phyloP scores from a whole-genome alignment of 1,284 basidiomycete species.

The Cryptococcus wingfieldii region DNA sequence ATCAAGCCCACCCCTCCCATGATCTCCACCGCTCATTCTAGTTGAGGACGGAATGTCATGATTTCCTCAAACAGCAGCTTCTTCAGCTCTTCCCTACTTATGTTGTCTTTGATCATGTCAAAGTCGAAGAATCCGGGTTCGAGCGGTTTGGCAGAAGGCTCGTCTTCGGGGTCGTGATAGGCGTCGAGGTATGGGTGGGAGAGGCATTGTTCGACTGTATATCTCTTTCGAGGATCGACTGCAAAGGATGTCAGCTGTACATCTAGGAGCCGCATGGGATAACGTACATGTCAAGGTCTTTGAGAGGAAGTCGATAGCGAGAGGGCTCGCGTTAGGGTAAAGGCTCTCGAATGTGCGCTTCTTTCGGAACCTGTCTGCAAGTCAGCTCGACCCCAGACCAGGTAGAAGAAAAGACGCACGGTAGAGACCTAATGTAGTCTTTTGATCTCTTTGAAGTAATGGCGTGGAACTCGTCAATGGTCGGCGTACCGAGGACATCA shows the following conservation, averaged over 20 bases:
- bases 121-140: constrained; percentile 92
- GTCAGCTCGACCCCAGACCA: neutral
- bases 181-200: constrained; percentile 87
- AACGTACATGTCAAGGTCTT: constrained; percentile 68
- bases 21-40: too few relatives aligned
- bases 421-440: constrained; percentile 83
- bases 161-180: constrained; percentile 84
- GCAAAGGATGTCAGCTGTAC: constrained; percentile 18
- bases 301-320: constrained; percentile 87
- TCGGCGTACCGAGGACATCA: constrained; percentile 87
- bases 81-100: constrained; percentile 77
- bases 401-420: constrained; percentile 35
- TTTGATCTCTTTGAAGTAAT: constrained; percentile 79
- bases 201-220: constrained; percentile 84
- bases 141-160: constrained; percentile 83
- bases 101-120: constrained; percentile 88
- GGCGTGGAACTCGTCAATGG: constrained; percentile 83
- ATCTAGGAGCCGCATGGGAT: constrained; percentile 2
- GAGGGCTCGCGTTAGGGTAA: constrained; percentile 79
- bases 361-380: constrained; percentile 61
- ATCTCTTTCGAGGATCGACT: constrained; percentile 89
- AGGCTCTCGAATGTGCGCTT: constrained; percentile 68
- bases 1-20: too few relatives aligned
- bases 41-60: constrained; percentile 58
- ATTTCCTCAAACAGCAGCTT: constrained; percentile 61